phyloP scores from a whole-genome alignment of 2,329 filamentous ascomycete genomes.

The Fusarium kyushuense region DNA sequence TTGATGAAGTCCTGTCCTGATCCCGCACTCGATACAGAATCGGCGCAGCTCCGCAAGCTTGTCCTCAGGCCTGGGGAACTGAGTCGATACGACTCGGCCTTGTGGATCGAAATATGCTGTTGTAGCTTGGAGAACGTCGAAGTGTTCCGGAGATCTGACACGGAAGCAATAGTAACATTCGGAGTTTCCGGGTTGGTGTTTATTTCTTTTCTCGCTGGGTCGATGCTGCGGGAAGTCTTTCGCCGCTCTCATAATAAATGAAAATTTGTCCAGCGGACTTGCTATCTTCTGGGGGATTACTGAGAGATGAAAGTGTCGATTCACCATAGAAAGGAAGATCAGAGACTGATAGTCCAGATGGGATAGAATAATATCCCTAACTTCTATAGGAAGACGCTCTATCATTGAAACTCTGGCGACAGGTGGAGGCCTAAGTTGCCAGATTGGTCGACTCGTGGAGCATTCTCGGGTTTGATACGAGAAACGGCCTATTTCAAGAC shows the following conservation, averaged over 20 bases:
- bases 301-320: constrained; percentile 51
- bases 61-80: constrained; percentile 48
- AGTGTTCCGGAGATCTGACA: constrained; percentile 55
- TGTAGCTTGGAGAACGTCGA: constrained; percentile 54
- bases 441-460: constrained; percentile 21
- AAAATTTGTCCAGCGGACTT: constrained; percentile 53
- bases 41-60: constrained; percentile 52
- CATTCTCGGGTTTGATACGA: constrained; percentile 18
- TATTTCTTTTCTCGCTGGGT: constrained; percentile 53
- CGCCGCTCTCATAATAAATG: constrained; percentile 57
- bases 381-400: constrained; percentile 52
- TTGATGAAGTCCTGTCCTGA: constrained; percentile 53
- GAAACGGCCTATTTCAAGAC: constrained; percentile 32
- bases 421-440: constrained; percentile 20
- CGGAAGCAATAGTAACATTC: constrained; percentile 59
- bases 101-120: constrained; percentile 51
- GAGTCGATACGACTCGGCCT: constrained; percentile 49
- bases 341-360: constrained; percentile 57
- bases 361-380: constrained; percentile 52
- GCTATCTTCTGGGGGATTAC: constrained; percentile 54
- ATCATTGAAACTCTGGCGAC: constrained; percentile 45
- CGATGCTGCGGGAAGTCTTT: constrained; percentile 58
- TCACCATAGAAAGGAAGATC: constrained; percentile 55
- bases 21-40: constrained; percentile 59
- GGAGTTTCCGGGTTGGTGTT: constrained; percentile 56